Conservation (phyloP, 2,329 filamentous ascomycete species). For the Mycosphaerelloides madeirae region DNA sequence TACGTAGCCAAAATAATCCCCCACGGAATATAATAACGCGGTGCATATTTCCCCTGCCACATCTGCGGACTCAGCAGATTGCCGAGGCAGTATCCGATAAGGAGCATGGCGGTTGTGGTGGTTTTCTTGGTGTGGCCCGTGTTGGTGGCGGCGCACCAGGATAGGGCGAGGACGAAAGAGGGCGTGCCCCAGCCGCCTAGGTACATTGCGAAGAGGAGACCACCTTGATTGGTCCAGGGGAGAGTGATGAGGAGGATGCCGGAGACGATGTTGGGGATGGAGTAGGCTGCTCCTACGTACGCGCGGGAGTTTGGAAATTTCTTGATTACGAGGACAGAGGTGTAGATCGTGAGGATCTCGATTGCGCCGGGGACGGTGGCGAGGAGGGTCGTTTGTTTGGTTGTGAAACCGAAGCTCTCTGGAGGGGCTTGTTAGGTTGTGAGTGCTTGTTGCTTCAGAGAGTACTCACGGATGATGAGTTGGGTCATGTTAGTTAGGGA, state of each 20-base stretch:
- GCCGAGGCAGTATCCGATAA: constrained; percentile 16
- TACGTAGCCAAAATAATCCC: constrained; percentile 11
- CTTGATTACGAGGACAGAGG: constrained; percentile 9
- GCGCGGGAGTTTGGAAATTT: constrained; percentile 10
- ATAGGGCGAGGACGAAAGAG: constrained; percentile 9
- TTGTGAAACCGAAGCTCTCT: constrained; percentile 13
- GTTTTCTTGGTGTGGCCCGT: constrained; percentile 58
- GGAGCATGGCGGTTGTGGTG: constrained; percentile 54
- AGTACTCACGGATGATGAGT: constrained; percentile 7
- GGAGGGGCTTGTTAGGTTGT: neutral
- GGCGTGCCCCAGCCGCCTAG: constrained; percentile 11
- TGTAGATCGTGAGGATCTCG: constrained; percentile 9
- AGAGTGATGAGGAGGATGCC: constrained; percentile 8
- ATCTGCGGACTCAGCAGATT: constrained; percentile 14
- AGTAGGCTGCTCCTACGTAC: constrained; percentile 9
- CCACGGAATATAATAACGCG: constrained; percentile 13
- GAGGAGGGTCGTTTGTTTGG: constrained; percentile 11
- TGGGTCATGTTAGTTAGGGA: constrained; percentile 12
- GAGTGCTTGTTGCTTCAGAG: neutral
- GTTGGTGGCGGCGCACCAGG: constrained; percentile 40
- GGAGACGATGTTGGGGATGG: constrained; percentile 10
- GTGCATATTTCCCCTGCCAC: constrained; percentile 12
- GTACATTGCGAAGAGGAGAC: constrained; percentile 12
- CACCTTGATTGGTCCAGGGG: constrained; percentile 8
- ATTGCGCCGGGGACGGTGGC: constrained; percentile 9